These are phyloP conservation scores for Dalbergia cochinchinensis DNA, from an alignment of 306 rosid species.

Conservation along the genomic window DNA sequence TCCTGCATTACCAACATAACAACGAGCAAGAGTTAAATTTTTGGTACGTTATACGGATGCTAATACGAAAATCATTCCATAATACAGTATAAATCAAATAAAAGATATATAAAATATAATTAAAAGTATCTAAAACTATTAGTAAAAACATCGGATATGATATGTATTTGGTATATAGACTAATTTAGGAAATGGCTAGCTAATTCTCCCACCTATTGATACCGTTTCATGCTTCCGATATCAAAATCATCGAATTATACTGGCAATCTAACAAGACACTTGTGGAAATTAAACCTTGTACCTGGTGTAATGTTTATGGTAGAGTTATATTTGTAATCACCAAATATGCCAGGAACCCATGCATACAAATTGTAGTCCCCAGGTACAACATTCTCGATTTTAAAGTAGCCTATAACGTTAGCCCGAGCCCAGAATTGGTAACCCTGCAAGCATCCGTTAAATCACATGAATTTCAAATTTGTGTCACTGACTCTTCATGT, in stretches of 20 bases:
- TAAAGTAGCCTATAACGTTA: constrained; percentile 53
- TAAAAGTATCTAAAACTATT: too few relatives aligned
- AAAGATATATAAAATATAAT: too few relatives aligned
- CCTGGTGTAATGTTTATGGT: constrained; percentile 53
- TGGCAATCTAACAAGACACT: neutral
- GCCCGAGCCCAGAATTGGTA: constrained; percentile 75
- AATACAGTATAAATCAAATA: too few relatives aligned
- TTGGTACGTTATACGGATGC: neutral
- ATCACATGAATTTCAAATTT: neutral
- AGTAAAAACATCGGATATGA: too few relatives aligned
- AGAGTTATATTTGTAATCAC: constrained; percentile 59
- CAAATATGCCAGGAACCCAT: constrained; percentile 69
- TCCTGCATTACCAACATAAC: constrained; percentile 43
- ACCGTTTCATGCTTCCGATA: too few relatives aligned
- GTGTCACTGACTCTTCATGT: neutral
- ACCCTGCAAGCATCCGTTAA: constrained; percentile 51
- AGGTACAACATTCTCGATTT: constrained; percentile 53
- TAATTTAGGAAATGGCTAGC: too few relatives aligned
- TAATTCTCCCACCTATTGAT: too few relatives aligned
- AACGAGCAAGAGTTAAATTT: neutral
- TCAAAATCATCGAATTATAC: too few relatives aligned
- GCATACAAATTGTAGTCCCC: constrained; percentile 69
- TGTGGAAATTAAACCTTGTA: neutral
- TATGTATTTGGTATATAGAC: too few relatives aligned
- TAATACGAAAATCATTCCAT: too few relatives aligned